Evolutionary conservation across 805 yeast species (phyloP), one percentile per base, ranked within the genome.

Genomic region (Yarrowia sp.): DNA sequence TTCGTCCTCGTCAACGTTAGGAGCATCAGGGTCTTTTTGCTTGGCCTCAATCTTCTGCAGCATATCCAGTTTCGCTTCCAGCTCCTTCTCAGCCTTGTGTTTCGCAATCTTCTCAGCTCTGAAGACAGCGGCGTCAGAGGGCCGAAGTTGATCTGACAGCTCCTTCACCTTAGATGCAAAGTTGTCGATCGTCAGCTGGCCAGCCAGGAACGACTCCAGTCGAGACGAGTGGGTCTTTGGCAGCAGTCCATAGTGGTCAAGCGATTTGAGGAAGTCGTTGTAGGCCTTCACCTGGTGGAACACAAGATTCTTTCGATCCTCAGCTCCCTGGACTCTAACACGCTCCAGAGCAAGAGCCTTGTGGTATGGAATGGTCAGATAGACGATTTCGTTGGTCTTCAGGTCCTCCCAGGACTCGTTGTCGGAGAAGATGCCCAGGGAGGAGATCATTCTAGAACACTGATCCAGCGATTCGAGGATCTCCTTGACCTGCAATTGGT

Each of bases 381-480:
- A 88, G 62, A 82, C 83, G 18, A 91, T 70, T 44, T 88, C 84
- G 5, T 74, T 70, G 0, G 96, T 86, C 38, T 81, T 77, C 10
- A 91, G 68, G 67, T 91, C 97, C 0, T 84, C 88, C 2, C 88
- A 63, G 0, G 78, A 69, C 70, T 91, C 97, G 71, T 90, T 90
- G 12, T 75, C 73, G 67, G 93, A 87, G 74, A 88, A 90, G 22
- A 90, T 71, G 2, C 84, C 77, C 16, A 84, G 72, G n/a, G 74
- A 73, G 12, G 77, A 74, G 0, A 86, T 76, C 12, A 76, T 70
- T 1, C 66, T 64, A 64, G 80, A 77, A 32, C 87, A 70, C n/a
- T 75, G 67, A n/a, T 76, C 66, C 67, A 84, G 76, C 55, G 76
- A 74, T 24, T 75, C 73, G 21, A 84, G 75, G 4, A 77, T 66